Evolutionary conservation across 176 grass and related monocot species (phyloP).

Genomic region (Leersia perrieri): DNA sequence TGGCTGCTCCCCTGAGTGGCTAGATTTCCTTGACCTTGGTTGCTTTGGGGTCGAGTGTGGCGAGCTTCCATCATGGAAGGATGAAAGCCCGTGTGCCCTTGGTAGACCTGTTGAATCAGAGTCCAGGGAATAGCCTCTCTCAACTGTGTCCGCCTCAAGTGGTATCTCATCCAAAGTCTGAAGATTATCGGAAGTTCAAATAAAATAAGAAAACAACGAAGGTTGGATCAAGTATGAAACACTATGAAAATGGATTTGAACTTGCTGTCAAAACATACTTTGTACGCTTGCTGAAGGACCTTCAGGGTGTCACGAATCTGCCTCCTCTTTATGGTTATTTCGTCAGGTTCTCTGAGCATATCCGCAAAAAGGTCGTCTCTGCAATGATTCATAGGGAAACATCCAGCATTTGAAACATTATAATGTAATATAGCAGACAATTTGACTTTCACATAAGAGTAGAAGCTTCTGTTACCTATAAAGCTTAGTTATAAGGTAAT

Average conservation of each 20-base stretch:
- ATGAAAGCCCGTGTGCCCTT: slow-evolving; percentile 55
- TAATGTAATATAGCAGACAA: neutral
- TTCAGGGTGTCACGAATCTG: slow-evolving; percentile 72
- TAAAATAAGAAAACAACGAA: neutral
- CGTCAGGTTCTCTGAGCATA: slow-evolving; percentile 93
- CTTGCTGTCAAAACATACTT: slow-evolving; percentile 36
- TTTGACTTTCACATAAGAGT: slow-evolving; percentile 3
- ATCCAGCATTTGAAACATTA: slow-evolving; percentile 4
- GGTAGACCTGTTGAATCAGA: slow-evolving; percentile 63
- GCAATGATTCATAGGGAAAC: slow-evolving; percentile 6
- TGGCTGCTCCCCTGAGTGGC: slow-evolving; percentile 75
- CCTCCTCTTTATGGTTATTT: slow-evolving; percentile 77
- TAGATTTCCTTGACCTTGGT: slow-evolving; percentile 48
- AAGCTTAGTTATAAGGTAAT: slow-evolving; percentile 82
- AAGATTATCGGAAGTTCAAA: neutral
- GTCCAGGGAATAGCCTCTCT: slow-evolving; percentile 80
- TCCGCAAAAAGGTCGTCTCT: slow-evolving; percentile 82
- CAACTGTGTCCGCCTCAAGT: slow-evolving; percentile 81
- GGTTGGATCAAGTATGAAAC: neutral
- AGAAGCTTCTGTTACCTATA: slow-evolving; percentile 59
- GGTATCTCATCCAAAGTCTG: slow-evolving; percentile 98
- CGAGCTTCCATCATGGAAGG: slow-evolving; percentile 50
- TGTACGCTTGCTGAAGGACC: slow-evolving; percentile 94
- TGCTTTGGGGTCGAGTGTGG: slow-evolving; percentile 57
- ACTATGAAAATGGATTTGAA: neutral